phyloP scores from a whole-genome alignment of 75 land plant genomes.

The Selaginella moellendorffii region DNA sequence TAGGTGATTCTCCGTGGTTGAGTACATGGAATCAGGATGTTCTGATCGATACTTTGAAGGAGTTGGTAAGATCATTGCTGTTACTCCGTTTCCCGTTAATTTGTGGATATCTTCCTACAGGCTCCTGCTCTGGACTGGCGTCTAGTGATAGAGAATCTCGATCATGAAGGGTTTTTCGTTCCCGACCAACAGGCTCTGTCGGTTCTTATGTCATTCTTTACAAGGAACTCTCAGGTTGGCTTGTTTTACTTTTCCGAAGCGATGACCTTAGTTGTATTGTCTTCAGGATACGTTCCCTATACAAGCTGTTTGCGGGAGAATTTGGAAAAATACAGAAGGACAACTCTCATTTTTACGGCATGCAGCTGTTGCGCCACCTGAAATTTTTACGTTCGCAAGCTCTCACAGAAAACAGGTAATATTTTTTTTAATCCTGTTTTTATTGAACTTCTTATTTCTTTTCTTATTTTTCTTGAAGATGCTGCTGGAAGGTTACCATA shows the following conservation, averaged over 20 bases:
- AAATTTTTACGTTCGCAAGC: constrained; percentile 68
- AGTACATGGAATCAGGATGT: constrained; percentile 68
- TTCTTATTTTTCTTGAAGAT: too few species aligned
- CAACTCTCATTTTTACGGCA: constrained; percentile 78
- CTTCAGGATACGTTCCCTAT: constrained; percentile 93
- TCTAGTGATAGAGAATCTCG: constrained; percentile 54
- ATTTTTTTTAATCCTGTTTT: not conserved
- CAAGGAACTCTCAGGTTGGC: constrained; percentile 49
- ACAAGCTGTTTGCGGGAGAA: constrained; percentile 51
- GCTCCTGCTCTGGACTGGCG: constrained; percentile 66
- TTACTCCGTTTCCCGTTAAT: too few species aligned
- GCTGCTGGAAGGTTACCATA: constrained; percentile 4
- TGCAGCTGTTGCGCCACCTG: constrained; percentile 60
- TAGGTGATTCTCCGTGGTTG: constrained; percentile 26
- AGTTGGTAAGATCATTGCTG: constrained; percentile 65
- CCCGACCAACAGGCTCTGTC: constrained; percentile 61
- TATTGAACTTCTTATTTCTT: too few species aligned
- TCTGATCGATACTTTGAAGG: constrained; percentile 57
- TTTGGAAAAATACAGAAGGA: constrained; percentile 84
- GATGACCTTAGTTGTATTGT: too few species aligned
- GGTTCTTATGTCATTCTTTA: constrained; percentile 49
- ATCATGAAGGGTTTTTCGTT: constrained; percentile 79
- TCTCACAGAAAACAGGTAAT: constrained; percentile 51
- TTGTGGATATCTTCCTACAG: constrained; percentile 30
- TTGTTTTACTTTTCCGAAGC: not conserved